Evolutionary conservation across 768 basidiomycete species (phyloP).

Genomic region (Hygrocybe punicea): DNA sequence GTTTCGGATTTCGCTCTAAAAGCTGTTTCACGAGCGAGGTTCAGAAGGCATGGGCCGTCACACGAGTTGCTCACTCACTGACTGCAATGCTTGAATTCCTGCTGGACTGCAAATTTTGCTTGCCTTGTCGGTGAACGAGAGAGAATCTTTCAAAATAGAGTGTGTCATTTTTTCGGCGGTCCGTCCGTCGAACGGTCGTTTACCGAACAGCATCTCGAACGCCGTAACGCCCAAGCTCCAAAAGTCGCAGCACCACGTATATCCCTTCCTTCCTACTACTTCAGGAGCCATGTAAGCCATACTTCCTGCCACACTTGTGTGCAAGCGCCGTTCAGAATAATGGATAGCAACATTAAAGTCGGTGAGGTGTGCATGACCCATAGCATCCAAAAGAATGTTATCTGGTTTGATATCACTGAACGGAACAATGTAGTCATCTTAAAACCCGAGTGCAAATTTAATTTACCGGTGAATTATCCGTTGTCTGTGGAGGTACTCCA

Average conservation of each 20-base stretch:
- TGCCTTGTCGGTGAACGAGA: slow-evolving; percentile 74
- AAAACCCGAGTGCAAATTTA: not conserved
- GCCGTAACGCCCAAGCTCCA: slow-evolving; percentile 92
- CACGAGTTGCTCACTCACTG: slow-evolving; percentile 46
- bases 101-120: slow-evolving; percentile 58
- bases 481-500: slow-evolving; percentile 87
- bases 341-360: slow-evolving; percentile 99
- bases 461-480: slow-evolving; percentile 91
- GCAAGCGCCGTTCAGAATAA: slow-evolving; percentile 82
- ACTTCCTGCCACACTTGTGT: slow-evolving; percentile 93
- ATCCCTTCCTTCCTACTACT: slow-evolving; percentile 87
- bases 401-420: slow-evolving; percentile 93
- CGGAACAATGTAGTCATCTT: slow-evolving; percentile 13
- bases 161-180: slow-evolving; percentile 85
- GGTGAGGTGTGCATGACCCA: slow-evolving; percentile 93
- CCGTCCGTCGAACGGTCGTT: slow-evolving; percentile 86
- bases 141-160: slow-evolving; percentile 75
- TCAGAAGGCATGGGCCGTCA: slow-evolving; percentile 9
- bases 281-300: slow-evolving; percentile 92
- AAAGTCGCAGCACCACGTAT: slow-evolving; percentile 92
- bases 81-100: slow-evolving; percentile 61
- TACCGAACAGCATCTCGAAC: slow-evolving; percentile 82
- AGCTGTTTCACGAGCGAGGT: slow-evolving; percentile 50
- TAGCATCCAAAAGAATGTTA: slow-evolving; percentile 91
- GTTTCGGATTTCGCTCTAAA: slow-evolving; percentile 75